These are phyloP conservation scores for Penicillium malachiteum DNA, from an alignment of 495 filamentous ascomycete species.

Conservation along the genomic window DNA sequence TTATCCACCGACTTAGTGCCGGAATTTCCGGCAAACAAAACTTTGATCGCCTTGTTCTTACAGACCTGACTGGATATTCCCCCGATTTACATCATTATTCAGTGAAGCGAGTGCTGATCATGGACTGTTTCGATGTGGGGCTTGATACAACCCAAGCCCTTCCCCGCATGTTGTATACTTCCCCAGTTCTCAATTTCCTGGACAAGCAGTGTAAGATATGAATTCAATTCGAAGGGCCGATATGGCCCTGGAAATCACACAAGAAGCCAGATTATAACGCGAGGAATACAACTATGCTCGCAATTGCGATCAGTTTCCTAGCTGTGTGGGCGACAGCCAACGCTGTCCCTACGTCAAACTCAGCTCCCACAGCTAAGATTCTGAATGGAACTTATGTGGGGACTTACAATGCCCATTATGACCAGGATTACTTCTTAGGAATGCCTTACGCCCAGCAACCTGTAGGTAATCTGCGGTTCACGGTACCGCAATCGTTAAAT, in stretches of 20 bases:
- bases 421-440: constrained; percentile 48
- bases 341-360: constrained; percentile 13
- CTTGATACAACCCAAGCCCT: not conserved
- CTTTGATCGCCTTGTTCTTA: not conserved
- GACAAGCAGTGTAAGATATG: not conserved
- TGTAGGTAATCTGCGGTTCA: constrained; percentile 48
- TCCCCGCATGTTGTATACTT: constrained; percentile 15
- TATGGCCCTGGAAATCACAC: not conserved
- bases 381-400: constrained; percentile 45
- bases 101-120: constrained; percentile 10
- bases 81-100: constrained; percentile 1
- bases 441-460: constrained; percentile 50
- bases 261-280: not conserved
- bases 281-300: constrained; percentile 8
- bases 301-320: constrained; percentile 12
- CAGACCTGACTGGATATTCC: not conserved
- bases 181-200: not conserved
- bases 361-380: constrained; percentile 15
- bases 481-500: constrained; percentile 45
- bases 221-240: not conserved
- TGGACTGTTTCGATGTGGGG: constrained; percentile 14
- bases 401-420: constrained; percentile 30
- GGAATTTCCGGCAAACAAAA: not conserved
- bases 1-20: not conserved
- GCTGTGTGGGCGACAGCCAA: constrained; percentile 9